A percentile compares a stretch with the other conserved stretches of the same genome.
phyloP scores from a whole-genome alignment of 1,139 yeast species.

The Zygosaccharomyces pseudobailii region DNA sequence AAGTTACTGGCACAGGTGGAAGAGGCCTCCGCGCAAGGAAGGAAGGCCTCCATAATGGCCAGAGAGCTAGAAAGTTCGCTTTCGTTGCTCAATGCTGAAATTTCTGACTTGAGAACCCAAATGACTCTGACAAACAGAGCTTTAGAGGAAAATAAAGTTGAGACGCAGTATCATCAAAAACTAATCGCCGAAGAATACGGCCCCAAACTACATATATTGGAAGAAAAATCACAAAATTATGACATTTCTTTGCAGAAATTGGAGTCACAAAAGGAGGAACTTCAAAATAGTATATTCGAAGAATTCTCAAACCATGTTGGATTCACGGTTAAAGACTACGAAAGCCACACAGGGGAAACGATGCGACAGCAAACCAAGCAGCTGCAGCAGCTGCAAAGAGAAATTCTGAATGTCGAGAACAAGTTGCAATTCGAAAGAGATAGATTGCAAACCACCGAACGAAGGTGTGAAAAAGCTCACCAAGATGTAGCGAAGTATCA shows the following conservation, averaged over 20 bases:
- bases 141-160: slow-evolving; percentile 50
- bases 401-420: slow-evolving; percentile 54
- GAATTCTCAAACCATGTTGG: slow-evolving; percentile 53
- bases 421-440: slow-evolving; percentile 63
- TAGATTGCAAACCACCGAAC: slow-evolving; percentile 46
- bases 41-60: slow-evolving; percentile 54
- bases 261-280: slow-evolving; percentile 34
- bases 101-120: slow-evolving; percentile 50
- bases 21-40: slow-evolving; percentile 41
- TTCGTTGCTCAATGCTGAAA: slow-evolving; percentile 47
- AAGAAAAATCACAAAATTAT: slow-evolving; percentile 19
- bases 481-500: slow-evolving; percentile 26
- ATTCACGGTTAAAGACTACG: slow-evolving; percentile 62
- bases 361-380: slow-evolving; percentile 60
- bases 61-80: slow-evolving; percentile 56
- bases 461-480: slow-evolving; percentile 38
- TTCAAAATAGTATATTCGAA: slow-evolving; percentile 46
- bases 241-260: slow-evolving; percentile 24
- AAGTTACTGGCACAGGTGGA: slow-evolving; percentile 51
- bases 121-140: slow-evolving; percentile 47
- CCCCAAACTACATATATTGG: slow-evolving; percentile 27
- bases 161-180: slow-evolving; percentile 48
- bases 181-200: slow-evolving; percentile 35
- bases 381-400: slow-evolving; percentile 54
- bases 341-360: slow-evolving; percentile 58